phyloP scores from a whole-genome alignment of 2,329 filamentous ascomycete genomes.

The Ophidiomyces ophidiicola region DNA sequence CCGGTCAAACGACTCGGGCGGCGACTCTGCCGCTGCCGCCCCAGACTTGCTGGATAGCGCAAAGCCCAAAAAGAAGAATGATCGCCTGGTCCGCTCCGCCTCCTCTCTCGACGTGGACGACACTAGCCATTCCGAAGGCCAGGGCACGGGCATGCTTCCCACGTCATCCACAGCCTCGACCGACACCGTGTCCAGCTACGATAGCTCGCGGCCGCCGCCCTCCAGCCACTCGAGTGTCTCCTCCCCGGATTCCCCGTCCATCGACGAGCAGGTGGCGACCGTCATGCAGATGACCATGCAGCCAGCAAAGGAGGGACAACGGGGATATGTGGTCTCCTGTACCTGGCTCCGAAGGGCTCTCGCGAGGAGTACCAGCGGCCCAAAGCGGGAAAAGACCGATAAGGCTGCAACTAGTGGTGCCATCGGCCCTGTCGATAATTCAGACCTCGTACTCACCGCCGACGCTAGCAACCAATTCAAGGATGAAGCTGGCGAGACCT shows the following conservation, averaged over 20 bases:
- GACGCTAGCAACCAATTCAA: conserved; percentile 32
- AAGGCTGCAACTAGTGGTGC: conserved; percentile 51
- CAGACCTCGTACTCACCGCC: conserved; percentile 58
- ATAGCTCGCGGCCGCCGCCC: conserved; percentile 14
- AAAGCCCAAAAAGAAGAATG: conserved; percentile 13
- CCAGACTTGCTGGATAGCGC: conserved; percentile 28
- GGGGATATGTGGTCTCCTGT: conserved; percentile 65
- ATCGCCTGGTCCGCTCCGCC: conserved; percentile 18
- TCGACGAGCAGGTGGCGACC: conserved; percentile 61
- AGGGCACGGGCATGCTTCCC: conserved; percentile 11
- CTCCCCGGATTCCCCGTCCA: conserved; percentile 28
- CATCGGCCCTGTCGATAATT: conserved; percentile 76
- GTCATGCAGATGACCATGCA: conserved; percentile 50
- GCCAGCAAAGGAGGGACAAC: conserved; percentile 56
- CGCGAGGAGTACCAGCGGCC: conserved; percentile 49
- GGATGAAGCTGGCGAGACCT: conserved; percentile 40
- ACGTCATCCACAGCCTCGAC: conserved; percentile 24
- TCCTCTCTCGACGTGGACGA: conserved; percentile 37
- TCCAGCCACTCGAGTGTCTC: conserved; percentile 13
- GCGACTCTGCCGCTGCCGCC: conserved; percentile 17
- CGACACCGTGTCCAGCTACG: too few relatives aligned
- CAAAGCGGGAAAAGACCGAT: conserved; percentile 42
- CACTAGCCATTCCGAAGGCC: conserved; percentile 16
- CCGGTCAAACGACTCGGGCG: conserved; percentile 20
- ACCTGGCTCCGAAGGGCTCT: conserved; percentile 66